Conservation (phyloP, 129 eudicot genomes). For the Calendula officinalis region DNA sequence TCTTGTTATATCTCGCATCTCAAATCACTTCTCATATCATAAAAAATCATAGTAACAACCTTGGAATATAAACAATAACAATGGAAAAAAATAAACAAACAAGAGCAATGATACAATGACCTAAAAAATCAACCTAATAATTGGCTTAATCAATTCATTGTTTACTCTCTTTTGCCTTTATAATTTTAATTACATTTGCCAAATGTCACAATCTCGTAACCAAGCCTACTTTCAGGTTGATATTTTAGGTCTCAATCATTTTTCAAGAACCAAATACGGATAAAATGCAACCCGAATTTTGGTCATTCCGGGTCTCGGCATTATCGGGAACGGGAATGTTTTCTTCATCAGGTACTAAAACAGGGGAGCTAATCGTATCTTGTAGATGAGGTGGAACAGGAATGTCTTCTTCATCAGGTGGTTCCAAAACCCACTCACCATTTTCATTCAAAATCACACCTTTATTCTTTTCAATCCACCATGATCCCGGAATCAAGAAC, state of each 20-base stretch:
- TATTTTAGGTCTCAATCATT: too few relatives aligned
- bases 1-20: neutral
- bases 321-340: conserved; percentile 34
- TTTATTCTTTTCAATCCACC: conserved; percentile 97
- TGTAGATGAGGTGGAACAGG: conserved; percentile 16
- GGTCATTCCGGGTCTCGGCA: neutral
- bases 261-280: too few relatives aligned
- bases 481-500: conserved; percentile 68
- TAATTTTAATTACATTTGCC: too few relatives aligned
- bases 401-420: conserved; percentile 55
- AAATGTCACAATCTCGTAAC: too few relatives aligned
- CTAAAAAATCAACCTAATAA: too few relatives aligned
- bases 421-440: conserved; percentile 75
- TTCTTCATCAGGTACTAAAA: conserved; percentile 41
- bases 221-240: too few relatives aligned
- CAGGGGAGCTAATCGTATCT: too few relatives aligned
- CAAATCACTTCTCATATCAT: conserved; percentile 1
- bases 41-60: neutral
- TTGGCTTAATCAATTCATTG: too few relatives aligned
- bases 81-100: neutral
- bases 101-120: too few relatives aligned
- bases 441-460: conserved; percentile 61
- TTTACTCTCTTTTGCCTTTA: too few relatives aligned
- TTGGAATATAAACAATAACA: neutral
- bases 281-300: neutral